These are phyloP conservation scores for Yamadazyma spencermartinsiae DNA, from an alignment of 1,139 yeast species.

Conservation along the genomic window DNA sequence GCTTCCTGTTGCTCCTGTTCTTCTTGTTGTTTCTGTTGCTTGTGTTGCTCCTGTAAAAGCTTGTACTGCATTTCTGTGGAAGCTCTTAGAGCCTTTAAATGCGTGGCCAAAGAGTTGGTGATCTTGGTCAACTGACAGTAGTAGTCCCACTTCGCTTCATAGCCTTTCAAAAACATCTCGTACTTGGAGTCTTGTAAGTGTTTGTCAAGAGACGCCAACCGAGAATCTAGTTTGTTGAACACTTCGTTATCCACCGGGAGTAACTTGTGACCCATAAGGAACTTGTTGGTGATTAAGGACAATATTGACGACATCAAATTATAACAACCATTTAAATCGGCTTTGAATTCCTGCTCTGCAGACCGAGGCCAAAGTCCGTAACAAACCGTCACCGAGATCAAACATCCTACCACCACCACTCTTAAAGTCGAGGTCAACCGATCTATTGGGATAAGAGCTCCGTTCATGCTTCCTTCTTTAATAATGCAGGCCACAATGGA, in stretches of 20 bases:
- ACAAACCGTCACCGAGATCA: slow-evolving; percentile 59
- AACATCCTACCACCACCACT: slow-evolving; percentile 64
- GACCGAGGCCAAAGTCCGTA: slow-evolving; percentile 64
- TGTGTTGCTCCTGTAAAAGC: slow-evolving; percentile 37
- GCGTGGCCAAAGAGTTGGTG: slow-evolving; percentile 53
- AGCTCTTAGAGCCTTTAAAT: slow-evolving; percentile 65
- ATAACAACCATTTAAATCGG: slow-evolving; percentile 53
- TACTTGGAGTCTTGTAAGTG: slow-evolving; percentile 60
- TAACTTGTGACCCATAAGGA: slow-evolving; percentile 53
- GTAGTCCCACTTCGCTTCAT: slow-evolving; percentile 51
- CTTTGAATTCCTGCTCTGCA: slow-evolving; percentile 50
- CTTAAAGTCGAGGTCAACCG: slow-evolving; percentile 56
- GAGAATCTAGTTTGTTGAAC: slow-evolving; percentile 38
- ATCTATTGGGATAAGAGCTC: slow-evolving; percentile 57
- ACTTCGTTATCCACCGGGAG: slow-evolving; percentile 37
- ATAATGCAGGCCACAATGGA: slow-evolving; percentile 69
- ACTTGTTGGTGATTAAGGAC: slow-evolving; percentile 50
- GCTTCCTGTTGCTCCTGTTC: neutral
- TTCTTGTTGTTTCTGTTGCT: slow-evolving; percentile 14
- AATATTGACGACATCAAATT: slow-evolving; percentile 54
- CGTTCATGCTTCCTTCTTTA: slow-evolving; percentile 73
- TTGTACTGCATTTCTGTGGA: slow-evolving; percentile 70
- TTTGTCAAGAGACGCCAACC: slow-evolving; percentile 40
- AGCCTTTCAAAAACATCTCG: slow-evolving; percentile 58
- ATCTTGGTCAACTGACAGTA: slow-evolving; percentile 51